phyloP scores from a whole-genome alignment of 371 early-diverging fungal species.

The Furculomyces boomerangus region DNA sequence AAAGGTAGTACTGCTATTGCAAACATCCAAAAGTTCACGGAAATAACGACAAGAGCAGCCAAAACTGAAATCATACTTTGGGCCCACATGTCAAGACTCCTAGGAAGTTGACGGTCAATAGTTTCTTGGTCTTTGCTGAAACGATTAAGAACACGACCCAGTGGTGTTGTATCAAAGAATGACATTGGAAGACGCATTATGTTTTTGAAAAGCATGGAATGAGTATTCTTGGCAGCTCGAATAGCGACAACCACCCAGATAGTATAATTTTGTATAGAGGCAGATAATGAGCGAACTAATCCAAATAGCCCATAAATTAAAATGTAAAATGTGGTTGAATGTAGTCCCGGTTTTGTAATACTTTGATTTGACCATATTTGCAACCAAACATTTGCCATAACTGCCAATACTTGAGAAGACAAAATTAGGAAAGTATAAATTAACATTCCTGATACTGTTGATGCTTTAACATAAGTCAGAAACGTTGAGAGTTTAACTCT shows the following conservation, averaged over 20 bases:
- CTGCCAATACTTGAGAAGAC: constrained; percentile 18
- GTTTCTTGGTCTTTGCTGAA: constrained; percentile 77
- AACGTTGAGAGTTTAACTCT: constrained; percentile 36
- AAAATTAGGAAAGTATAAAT: constrained; percentile 9
- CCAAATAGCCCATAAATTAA: constrained; percentile 67
- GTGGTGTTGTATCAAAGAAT: constrained; percentile 76
- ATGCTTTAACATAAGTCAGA: constrained; percentile 68
- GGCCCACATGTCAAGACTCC: constrained; percentile 17
- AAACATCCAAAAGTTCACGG: constrained; percentile 31
- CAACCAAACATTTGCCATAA: constrained; percentile 47
- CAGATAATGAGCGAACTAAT: constrained; percentile 36
- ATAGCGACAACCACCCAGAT: constrained; percentile 72
- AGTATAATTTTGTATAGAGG: constrained; percentile 49
- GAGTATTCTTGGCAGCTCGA: constrained; percentile 41
- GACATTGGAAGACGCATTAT: constrained; percentile 63
- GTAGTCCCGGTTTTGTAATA: neutral
- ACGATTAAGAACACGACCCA: constrained; percentile 67
- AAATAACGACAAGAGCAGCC: constrained; percentile 12
- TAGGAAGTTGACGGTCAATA: constrained; percentile 57
- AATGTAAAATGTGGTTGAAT: constrained; percentile 33
- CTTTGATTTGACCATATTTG: constrained; percentile 47
- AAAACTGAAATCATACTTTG: constrained; percentile 11
- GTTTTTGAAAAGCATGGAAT: constrained; percentile 12
- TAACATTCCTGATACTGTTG: constrained; percentile 28
- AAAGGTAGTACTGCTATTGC: constrained; percentile 22